Evolutionary conservation across 768 basidiomycete species (phyloP).

Genomic region (Panaeolus papilionaceus): DNA sequence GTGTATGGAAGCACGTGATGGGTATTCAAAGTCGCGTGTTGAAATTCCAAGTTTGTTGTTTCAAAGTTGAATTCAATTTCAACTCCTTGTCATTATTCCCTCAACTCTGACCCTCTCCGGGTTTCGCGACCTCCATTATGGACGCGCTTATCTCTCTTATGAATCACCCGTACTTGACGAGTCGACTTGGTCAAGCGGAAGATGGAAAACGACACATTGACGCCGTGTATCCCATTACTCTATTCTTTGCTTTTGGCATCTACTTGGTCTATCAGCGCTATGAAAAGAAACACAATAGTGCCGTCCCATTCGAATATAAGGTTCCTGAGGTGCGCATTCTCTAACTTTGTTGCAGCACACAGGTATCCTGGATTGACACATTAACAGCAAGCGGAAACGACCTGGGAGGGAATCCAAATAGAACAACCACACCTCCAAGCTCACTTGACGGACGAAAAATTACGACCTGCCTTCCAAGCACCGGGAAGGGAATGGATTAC

Average conservation of each 20-base stretch:
- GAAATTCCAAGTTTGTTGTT: slow-evolving; percentile 1
- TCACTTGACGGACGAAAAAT: slow-evolving; percentile 60
- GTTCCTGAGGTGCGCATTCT: slow-evolving; percentile 59
- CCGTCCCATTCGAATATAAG: slow-evolving; percentile 67
- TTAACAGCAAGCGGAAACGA: slow-evolving; percentile 63
- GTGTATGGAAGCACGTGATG: not conserved
- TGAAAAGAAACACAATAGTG: slow-evolving; percentile 74
- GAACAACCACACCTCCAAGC: slow-evolving; percentile 65
- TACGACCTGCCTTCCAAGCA: slow-evolving; percentile 55
- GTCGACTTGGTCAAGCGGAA: slow-evolving; percentile 54
- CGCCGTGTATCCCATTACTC: slow-evolving; percentile 67
- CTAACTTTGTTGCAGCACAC: not conserved
- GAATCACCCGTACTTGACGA: slow-evolving; percentile 59
- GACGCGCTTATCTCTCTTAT: slow-evolving; percentile 53
- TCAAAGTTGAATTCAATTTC: not conserved
- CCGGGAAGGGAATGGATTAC: slow-evolving; percentile 77
- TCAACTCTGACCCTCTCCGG: slow-evolving; percentile 23
- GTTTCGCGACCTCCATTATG: slow-evolving; percentile 37
- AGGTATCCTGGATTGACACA: not conserved
- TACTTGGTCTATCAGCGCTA: slow-evolving; percentile 81
- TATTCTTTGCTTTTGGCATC: slow-evolving; percentile 80
- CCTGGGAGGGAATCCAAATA: slow-evolving; percentile 62
- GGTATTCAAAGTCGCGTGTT: not conserved
- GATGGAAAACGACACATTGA: slow-evolving; percentile 60
- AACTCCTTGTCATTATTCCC: not conserved